These are phyloP conservation scores for Fagopyrum esculentum DNA, from an alignment of 148 eudicot genomes.

Conservation along the genomic window DNA sequence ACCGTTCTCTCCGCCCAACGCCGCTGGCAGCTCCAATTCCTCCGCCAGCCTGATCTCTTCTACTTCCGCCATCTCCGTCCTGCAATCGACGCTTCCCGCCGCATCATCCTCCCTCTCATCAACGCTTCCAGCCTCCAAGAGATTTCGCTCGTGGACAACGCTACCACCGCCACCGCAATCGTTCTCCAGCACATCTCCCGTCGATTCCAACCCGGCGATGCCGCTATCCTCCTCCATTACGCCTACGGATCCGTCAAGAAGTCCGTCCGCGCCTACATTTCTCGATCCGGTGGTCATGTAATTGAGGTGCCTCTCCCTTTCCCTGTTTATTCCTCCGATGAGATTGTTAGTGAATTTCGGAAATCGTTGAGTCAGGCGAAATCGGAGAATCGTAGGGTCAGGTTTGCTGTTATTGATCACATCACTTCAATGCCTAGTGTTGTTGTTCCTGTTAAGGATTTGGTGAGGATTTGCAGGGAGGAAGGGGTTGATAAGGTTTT, in stretches of 20 bases:
- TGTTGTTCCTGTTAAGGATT: constrained; percentile 63
- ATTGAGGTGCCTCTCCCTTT: constrained; percentile 79
- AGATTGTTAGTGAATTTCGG: constrained; percentile 51
- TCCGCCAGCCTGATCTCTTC: constrained; percentile 69
- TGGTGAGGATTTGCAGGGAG: constrained; percentile 68
- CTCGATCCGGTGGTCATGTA: constrained; percentile 73
- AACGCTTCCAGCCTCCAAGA: constrained; percentile 69
- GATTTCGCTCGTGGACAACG: constrained; percentile 82
- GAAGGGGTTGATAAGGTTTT: constrained; percentile 82
- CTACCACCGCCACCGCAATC: constrained; percentile 91
- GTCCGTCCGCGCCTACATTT: constrained; percentile 69
- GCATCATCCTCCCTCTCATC: constrained; percentile 44
- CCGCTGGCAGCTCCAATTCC: constrained; percentile 46
- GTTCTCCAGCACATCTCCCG: constrained; percentile 66
- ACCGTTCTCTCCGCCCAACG: constrained; percentile 54
- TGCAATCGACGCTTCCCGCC: constrained; percentile 47
- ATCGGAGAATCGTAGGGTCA: constrained; percentile 42
- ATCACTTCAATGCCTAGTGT: constrained; percentile 94
- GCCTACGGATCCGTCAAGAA: constrained; percentile 85
- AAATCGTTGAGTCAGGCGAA: constrained; percentile 55
- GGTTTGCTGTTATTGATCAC: constrained; percentile 91
- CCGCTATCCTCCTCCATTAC: constrained; percentile 70
- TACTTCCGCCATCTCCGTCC: constrained; percentile 60
- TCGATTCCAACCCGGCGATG: constrained; percentile 45
- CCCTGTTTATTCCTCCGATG: constrained; percentile 46